These are phyloP conservation scores for Vigna reflexopilosa DNA, from an alignment of 306 rosid species.

Conservation along the genomic window DNA sequence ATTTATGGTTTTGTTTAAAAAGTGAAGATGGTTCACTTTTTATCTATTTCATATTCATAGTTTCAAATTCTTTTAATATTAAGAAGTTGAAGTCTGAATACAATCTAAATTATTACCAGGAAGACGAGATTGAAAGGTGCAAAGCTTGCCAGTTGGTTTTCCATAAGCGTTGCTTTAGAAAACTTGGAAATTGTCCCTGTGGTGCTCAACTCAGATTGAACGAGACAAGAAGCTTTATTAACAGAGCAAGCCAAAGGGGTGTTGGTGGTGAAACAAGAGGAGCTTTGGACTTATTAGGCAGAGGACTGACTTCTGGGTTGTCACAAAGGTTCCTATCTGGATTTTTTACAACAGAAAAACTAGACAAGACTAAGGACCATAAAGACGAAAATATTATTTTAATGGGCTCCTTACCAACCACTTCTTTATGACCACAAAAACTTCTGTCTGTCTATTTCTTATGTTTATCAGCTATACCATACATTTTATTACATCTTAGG, in stretches of 20 bases:
- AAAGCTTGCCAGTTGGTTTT: slow-evolving; percentile 72
- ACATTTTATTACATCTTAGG: slow-evolving; percentile 38
- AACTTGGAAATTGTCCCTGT: slow-evolving; percentile 73
- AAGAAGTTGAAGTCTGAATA: slow-evolving; percentile 23
- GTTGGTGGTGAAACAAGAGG: slow-evolving; percentile 55
- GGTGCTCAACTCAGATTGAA: slow-evolving; percentile 61
- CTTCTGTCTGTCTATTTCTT: slow-evolving; percentile 34
- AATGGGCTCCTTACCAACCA: slow-evolving; percentile 90
- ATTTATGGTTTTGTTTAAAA: slow-evolving; percentile 1
- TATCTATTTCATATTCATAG: background rate
- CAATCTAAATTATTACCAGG: slow-evolving; percentile 65
- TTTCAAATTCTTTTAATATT: slow-evolving; percentile 28
- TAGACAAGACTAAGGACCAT: slow-evolving; percentile 53
- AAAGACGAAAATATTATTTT: slow-evolving; percentile 75
- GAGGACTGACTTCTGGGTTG: slow-evolving; percentile 61
- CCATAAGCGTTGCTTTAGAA: slow-evolving; percentile 80
- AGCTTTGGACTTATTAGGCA: slow-evolving; percentile 60
- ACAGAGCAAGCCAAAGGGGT: slow-evolving; percentile 39
- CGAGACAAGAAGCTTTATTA: slow-evolving; percentile 47
- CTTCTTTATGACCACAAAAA: slow-evolving; percentile 57
- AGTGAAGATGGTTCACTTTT: background rate
- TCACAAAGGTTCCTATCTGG: slow-evolving; percentile 67
- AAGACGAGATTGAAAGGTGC: slow-evolving; percentile 76
- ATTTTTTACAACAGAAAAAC: slow-evolving; percentile 61
- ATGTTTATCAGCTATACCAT: slow-evolving; percentile 32